phyloP scores from a whole-genome alignment of 768 basidiomycete species.

The Suillus subluteus region DNA sequence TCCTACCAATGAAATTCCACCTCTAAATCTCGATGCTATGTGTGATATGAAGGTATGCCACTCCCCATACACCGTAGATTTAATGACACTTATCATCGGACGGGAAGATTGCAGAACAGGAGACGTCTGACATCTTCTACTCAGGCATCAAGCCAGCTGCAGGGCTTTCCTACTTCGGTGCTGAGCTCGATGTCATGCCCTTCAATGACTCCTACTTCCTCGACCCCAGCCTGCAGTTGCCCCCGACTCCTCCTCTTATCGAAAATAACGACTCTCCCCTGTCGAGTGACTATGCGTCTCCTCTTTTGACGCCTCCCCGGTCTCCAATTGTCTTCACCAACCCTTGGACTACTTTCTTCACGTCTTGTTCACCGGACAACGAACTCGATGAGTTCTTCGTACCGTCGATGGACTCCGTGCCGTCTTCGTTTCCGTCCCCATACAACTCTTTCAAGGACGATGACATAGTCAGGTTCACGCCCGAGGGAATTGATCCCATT shows the following conservation, averaged over 20 bases:
- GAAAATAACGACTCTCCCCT: constrained; percentile 15
- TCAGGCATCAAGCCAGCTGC: constrained; percentile 25
- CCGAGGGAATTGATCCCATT: background rate
- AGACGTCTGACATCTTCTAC: constrained; percentile 18
- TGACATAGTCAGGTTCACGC: background rate
- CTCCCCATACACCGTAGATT: background rate
- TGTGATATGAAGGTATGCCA: constrained; percentile 25
- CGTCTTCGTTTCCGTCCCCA: background rate
- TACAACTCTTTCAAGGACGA: background rate
- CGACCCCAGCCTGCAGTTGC: constrained; percentile 10
- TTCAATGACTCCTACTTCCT: constrained; percentile 33
- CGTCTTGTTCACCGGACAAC: constrained; percentile 1
- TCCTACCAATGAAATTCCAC: constrained; percentile 39
- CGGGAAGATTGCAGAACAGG: constrained; percentile 9
- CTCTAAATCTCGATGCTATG: constrained; percentile 32
- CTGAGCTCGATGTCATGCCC: constrained; percentile 33
- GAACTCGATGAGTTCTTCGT: constrained; percentile 35
- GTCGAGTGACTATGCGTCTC: constrained; percentile 12
- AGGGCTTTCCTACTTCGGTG: constrained; percentile 28
- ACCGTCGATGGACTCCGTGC: constrained; percentile 23
- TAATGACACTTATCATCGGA: constrained; percentile 1
- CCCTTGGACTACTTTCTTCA: constrained; percentile 19
- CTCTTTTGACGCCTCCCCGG: constrained; percentile 16
- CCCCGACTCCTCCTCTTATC: constrained; percentile 16
- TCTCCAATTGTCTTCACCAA: constrained; percentile 35